phyloP scores from a whole-genome alignment of 1,139 yeast species.

The Blastobotrys elegans region DNA sequence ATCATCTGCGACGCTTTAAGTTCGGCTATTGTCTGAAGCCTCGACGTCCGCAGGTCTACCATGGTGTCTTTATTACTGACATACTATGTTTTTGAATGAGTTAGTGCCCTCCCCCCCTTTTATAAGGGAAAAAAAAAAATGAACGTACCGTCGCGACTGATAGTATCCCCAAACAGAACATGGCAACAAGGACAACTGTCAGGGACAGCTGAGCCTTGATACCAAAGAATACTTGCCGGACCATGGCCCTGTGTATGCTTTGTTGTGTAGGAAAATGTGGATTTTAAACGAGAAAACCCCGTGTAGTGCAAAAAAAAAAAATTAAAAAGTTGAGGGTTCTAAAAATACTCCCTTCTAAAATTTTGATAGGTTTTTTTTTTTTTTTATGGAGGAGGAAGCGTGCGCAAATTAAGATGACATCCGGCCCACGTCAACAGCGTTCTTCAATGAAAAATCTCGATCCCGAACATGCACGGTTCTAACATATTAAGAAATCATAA shows the following conservation, averaged over 20 bases:
- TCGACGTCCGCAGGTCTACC: slow-evolving; percentile 58
- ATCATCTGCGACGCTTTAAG: slow-evolving; percentile 73
- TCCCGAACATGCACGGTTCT: no score
- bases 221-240: slow-evolving; percentile 20
- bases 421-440: no score
- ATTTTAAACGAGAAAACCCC: background rate
- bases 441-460: no score
- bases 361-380: no score
- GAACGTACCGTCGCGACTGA: slow-evolving; percentile 65
- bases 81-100: slow-evolving; percentile 19
- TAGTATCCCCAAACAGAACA: slow-evolving; percentile 62
- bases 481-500: no score
- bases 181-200: slow-evolving; percentile 65
- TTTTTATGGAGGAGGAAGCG: no score
- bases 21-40: slow-evolving; percentile 73
- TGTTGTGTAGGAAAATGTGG: background rate
- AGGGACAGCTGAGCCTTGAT: slow-evolving; percentile 61
- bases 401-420: no score
- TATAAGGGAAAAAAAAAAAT: background rate
- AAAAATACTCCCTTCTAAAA: no score
- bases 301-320: background rate
- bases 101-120: background rate
- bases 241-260: background rate
- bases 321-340: no score
- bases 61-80: slow-evolving; percentile 61